These are phyloP conservation scores for Tilletia indica DNA, from an alignment of 1,284 basidiomycete species.

Conservation along the genomic window DNA sequence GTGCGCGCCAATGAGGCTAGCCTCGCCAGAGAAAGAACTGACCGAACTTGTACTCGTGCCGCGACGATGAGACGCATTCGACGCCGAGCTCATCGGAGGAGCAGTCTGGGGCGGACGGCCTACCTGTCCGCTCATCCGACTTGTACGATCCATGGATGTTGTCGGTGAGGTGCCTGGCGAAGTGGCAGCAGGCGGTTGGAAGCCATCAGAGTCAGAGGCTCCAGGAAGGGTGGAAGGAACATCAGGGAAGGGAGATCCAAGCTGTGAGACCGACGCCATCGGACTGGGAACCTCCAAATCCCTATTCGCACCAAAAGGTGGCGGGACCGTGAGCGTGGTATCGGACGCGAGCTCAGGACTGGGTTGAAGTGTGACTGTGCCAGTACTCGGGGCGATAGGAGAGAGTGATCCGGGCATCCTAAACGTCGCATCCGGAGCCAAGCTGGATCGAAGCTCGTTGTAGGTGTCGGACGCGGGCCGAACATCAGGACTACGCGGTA, in stretches of 20 bases:
- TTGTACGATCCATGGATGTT: neutral
- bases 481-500: neutral
- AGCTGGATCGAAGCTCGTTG: neutral
- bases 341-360: neutral
- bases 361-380: neutral
- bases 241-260: neutral
- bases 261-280: neutral
- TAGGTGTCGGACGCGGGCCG: neutral
- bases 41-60: neutral
- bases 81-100: neutral
- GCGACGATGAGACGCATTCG: neutral
- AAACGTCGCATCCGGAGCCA: neutral
- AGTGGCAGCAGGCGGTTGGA: neutral
- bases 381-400: neutral
- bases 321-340: neutral
- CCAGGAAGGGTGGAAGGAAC: neutral
- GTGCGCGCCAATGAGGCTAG: neutral
- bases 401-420: neutral
- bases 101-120: no score
- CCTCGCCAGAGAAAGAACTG: conserved; percentile 9
- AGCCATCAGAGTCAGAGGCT: neutral
- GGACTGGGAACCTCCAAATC: no score
- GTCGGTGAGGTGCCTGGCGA: neutral
- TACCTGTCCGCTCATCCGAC: neutral
- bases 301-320: neutral